phyloP scores from a whole-genome alignment of 163 green algal genomes.

The Chlorella variabilis region DNA sequence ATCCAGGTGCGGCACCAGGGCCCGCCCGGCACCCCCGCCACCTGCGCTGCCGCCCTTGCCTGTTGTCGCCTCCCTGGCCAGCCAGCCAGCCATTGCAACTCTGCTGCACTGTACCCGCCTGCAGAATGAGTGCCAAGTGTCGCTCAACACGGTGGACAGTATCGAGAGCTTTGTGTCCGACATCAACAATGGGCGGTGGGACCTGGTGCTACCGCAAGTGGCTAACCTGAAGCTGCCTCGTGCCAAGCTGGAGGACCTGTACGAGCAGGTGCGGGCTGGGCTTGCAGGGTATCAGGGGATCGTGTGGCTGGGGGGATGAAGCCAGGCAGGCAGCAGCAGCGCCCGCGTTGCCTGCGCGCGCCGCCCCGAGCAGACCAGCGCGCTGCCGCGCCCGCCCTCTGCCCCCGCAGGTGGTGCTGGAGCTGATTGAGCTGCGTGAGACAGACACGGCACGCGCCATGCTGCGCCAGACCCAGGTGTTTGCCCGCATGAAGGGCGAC shows the following conservation, averaged over 20 bases:
- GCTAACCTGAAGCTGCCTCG: slow-evolving; percentile 88
- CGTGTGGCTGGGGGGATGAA: too few relatives aligned
- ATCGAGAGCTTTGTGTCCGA: slow-evolving; percentile 91
- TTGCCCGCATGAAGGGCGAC: slow-evolving; percentile 60
- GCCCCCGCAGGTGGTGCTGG: slow-evolving; percentile 85
- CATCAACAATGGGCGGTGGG: slow-evolving; percentile 91
- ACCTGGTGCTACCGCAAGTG: slow-evolving; percentile 89
- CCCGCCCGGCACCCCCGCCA: background rate
- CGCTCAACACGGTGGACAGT: slow-evolving; percentile 91
- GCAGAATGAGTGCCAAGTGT: slow-evolving; percentile 92
- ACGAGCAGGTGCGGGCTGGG: slow-evolving; percentile 84
- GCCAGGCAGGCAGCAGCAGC: too few relatives aligned
- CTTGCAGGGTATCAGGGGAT: background rate
- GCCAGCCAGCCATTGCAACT: background rate
- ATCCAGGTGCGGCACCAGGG: slow-evolving; percentile 75
- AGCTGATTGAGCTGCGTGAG: slow-evolving; percentile 96
- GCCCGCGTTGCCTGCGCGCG: too few relatives aligned
- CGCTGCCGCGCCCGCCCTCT: too few relatives aligned
- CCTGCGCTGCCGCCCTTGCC: background rate
- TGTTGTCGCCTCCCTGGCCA: background rate
- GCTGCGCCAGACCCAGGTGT: slow-evolving; percentile 78
- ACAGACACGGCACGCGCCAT: slow-evolving; percentile 90
- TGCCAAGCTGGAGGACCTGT: slow-evolving; percentile 91
- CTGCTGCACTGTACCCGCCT: background rate
- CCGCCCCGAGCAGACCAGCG: too few relatives aligned